A percentile compares a stretch with the other conserved stretches of the same genome.
Conservation (phyloP, 2,329 filamentous ascomycete genomes). For the Cryphonectria carpinicola region DNA sequence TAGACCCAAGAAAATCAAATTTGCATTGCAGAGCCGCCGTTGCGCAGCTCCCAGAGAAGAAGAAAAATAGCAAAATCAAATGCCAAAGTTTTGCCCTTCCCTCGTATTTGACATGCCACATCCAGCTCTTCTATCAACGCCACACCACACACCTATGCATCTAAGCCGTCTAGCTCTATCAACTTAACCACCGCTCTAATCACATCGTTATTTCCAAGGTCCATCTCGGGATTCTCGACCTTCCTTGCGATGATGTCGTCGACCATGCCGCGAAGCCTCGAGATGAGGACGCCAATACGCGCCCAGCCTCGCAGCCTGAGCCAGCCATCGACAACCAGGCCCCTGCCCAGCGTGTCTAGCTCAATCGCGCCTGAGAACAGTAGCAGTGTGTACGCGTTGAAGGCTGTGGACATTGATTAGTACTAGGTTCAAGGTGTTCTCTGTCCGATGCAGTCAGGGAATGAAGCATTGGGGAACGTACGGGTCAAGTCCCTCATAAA, state of each 20-base stretch:
- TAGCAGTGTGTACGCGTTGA: constrained; percentile 86
- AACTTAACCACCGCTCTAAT: constrained; percentile 78
- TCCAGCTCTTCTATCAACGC: not conserved
- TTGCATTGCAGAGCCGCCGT: not conserved
- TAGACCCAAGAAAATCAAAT: not conserved
- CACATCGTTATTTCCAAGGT: constrained; percentile 65
- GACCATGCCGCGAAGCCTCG: constrained; percentile 80
- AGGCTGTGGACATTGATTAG: constrained; percentile 56
- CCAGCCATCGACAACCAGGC: constrained; percentile 92
- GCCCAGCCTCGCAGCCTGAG: constrained; percentile 87
- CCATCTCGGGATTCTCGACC: constrained; percentile 73
- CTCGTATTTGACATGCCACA: not conserved
- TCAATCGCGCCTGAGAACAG: constrained; percentile 85
- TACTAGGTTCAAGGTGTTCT: not conserved
- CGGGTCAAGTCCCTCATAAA: constrained; percentile 91
- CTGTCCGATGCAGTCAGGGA: constrained; percentile 7
- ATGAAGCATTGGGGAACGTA: constrained; percentile 49
- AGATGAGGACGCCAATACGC: constrained; percentile 87
- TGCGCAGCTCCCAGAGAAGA: too few relatives aligned
- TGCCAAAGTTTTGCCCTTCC: not conserved
- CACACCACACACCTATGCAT: constrained; percentile 51
- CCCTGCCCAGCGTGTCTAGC: constrained; percentile 84
- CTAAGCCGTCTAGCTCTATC: constrained; percentile 88
- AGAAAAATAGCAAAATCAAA: not conserved
- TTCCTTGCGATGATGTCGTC: constrained; percentile 82